These are phyloP conservation scores for Nigrospora sphaerica DNA, from an alignment of 2,329 filamentous ascomycete genomes.

Conservation along the genomic window DNA sequence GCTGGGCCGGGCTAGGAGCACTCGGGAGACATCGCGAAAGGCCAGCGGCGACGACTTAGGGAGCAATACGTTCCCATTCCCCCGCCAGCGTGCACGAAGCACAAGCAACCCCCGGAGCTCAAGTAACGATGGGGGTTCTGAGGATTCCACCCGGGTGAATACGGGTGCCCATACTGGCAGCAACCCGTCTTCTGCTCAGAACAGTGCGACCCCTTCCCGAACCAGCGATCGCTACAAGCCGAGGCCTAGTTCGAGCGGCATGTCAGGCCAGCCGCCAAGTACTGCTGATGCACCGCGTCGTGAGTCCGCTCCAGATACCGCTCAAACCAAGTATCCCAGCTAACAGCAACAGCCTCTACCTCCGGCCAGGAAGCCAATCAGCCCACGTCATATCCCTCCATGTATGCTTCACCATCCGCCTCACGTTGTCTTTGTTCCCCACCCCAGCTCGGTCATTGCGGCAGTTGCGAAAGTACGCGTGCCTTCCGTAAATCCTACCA, in stretches of 20 bases:
- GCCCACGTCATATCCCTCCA: slow-evolving; percentile 29
- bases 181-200: slow-evolving; percentile 4
- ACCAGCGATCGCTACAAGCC: slow-evolving; percentile 13
- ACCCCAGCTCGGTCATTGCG: neutral
- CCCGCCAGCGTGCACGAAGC: slow-evolving; percentile 16
- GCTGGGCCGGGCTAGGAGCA: slow-evolving; percentile 38
- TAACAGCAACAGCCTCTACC: slow-evolving; percentile 9
- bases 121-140: slow-evolving; percentile 18
- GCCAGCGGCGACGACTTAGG: slow-evolving; percentile 12
- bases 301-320: neutral
- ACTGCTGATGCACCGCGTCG: neutral
- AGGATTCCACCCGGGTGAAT: slow-evolving; percentile 11
- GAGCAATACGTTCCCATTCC: slow-evolving; percentile 10
- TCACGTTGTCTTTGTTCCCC: slow-evolving; percentile 4
- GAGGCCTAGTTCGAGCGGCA: slow-evolving; percentile 4
- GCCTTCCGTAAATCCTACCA: no score
- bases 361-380: slow-evolving; percentile 13
- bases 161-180: slow-evolving; percentile 5
- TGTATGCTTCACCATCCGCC: slow-evolving; percentile 33
- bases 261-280: neutral
- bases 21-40: slow-evolving; percentile 26
- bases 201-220: slow-evolving; percentile 8
- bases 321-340: neutral
- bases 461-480: no score
- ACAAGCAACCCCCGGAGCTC: slow-evolving; percentile 18